A percentile compares a stretch with the other conserved stretches of the same genome.
These are phyloP conservation scores for Colletotrichum scovillei DNA, from an alignment of 2,329 filamentous ascomycete species.

Conservation along the genomic window DNA sequence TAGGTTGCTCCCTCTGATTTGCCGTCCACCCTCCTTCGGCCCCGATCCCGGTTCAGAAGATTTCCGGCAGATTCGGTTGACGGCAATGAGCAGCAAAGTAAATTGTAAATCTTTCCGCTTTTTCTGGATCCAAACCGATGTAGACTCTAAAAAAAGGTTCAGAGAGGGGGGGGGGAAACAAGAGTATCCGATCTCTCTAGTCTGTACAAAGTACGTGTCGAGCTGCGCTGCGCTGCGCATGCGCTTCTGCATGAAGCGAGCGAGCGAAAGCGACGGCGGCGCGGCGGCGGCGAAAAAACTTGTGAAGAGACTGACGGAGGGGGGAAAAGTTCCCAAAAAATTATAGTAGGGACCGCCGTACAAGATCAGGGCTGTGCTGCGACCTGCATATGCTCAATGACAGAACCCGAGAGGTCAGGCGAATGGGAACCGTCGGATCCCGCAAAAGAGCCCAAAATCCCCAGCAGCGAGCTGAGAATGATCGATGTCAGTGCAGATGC, in stretches of 20 bases:
- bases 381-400: conserved; percentile 47
- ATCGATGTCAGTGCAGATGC: neutral
- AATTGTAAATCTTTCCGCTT: conserved; percentile 1
- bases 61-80: conserved; percentile 14
- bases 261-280: neutral
- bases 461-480: neutral
- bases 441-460: conserved; percentile 30
- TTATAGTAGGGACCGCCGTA: conserved; percentile 11
- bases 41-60: conserved; percentile 7
- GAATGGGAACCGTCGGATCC: conserved; percentile 42
- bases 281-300: neutral
- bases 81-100: neutral
- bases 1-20: neutral
- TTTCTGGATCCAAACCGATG: neutral
- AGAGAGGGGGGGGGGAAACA: neutral
- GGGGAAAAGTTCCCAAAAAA: neutral
- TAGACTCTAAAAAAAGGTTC: conserved; percentile 5
- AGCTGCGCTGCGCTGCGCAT: neutral
- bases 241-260: neutral
- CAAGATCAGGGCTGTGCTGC: conserved; percentile 46
- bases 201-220: neutral
- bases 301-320: neutral
- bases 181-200: neutral
- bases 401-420: conserved; percentile 44
- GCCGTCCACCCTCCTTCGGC: conserved; percentile 8